Evolutionary conservation across 208 protist species (phyloP).

Genomic region (Trypanosoma scelopori): DNA sequence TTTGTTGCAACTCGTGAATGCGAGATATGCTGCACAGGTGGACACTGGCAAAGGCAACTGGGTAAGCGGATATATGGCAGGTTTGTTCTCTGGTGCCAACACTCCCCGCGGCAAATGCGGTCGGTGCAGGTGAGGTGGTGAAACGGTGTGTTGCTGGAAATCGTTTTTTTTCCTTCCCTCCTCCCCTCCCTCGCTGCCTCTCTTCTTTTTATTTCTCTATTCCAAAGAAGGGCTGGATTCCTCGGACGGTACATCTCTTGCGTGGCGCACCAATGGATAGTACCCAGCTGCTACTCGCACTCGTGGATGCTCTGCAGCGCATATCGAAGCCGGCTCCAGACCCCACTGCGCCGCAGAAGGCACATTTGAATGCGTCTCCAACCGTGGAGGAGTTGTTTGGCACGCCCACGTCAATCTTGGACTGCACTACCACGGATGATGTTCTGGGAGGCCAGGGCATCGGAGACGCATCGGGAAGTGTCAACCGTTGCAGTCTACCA

Average conservation of each 20-base stretch:
- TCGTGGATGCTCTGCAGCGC: slow-evolving; percentile 9
- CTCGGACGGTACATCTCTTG: too few relatives aligned
- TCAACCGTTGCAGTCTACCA: background rate
- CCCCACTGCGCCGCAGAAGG: background rate
- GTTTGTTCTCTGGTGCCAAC: too few relatives aligned
- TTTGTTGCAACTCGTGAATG: too few relatives aligned
- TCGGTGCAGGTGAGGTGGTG: too few relatives aligned
- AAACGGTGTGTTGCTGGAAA: background rate
- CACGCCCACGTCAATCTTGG: background rate
- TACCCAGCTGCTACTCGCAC: background rate
- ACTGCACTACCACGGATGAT: background rate
- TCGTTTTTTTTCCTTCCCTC: slow-evolving; percentile 6
- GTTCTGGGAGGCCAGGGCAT: background rate
- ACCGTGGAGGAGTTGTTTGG: slow-evolving; percentile 14
- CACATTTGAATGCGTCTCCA: background rate
- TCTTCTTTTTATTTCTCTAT: too few relatives aligned
- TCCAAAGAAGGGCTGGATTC: background rate
- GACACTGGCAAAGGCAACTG: too few relatives aligned
- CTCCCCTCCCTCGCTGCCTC: too few relatives aligned
- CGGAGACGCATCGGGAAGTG: background rate
- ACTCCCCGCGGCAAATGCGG: too few relatives aligned
- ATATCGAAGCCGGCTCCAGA: background rate
- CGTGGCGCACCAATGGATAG: background rate
- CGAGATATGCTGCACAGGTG: too few relatives aligned
- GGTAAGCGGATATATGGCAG: too few relatives aligned